Conservation (phyloP, 2,329 filamentous ascomycete genomes). For the Aspergillus pseudoglaucus region DNA sequence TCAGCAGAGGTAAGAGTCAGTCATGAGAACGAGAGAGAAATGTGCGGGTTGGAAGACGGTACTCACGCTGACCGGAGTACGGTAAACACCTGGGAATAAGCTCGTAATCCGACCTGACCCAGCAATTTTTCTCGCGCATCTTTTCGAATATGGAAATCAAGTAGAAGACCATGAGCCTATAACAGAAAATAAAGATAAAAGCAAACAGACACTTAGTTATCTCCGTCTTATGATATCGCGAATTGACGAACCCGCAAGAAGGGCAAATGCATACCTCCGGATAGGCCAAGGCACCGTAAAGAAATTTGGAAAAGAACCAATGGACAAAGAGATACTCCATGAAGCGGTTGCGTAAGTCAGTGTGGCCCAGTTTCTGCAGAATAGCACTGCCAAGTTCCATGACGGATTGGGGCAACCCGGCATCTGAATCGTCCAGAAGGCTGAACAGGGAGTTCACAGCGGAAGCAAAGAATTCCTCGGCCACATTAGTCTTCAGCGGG, state of each 20-base stretch:
- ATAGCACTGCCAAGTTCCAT: constrained; percentile 81
- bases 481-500: constrained; percentile 71
- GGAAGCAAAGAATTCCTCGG: constrained; percentile 80
- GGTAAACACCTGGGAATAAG: constrained; percentile 72
- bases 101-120: constrained; percentile 69
- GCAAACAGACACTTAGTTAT: constrained; percentile 24
- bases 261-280: constrained; percentile 60
- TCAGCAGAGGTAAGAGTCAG: constrained; percentile 1
- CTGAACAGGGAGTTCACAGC: constrained; percentile 77
- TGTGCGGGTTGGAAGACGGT: constrained; percentile 3
- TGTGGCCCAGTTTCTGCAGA: constrained; percentile 64
- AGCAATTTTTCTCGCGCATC: constrained; percentile 73
- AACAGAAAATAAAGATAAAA: background rate
- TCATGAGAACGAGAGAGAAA: constrained; percentile 19
- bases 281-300: constrained; percentile 76
- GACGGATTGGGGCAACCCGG: constrained; percentile 78
- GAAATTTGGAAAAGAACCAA: constrained; percentile 86
- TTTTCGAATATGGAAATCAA: constrained; percentile 87
- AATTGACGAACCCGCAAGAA: background rate
- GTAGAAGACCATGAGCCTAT: constrained; percentile 58
- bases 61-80: constrained; percentile 63
- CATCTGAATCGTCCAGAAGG: constrained; percentile 78
- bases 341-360: constrained; percentile 65
- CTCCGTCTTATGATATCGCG: background rate
- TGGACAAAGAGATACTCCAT: constrained; percentile 79